These are phyloP conservation scores for Hypoxylon sp. DNA, from an alignment of 2,329 filamentous ascomycete species.

Conservation along the genomic window DNA sequence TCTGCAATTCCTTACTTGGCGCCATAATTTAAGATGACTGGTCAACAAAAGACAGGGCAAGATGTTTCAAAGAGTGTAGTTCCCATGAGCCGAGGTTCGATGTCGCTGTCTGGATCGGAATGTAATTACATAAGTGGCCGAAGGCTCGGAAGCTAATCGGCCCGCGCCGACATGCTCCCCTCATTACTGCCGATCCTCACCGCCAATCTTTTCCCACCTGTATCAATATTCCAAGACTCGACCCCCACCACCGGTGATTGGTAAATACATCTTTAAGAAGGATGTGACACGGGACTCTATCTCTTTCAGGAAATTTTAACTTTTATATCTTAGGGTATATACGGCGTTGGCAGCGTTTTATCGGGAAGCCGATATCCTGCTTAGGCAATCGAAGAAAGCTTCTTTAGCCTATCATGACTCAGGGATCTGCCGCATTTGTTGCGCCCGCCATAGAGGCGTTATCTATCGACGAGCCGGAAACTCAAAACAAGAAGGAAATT, in stretches of 20 bases:
- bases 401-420: constrained; percentile 44
- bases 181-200: constrained; percentile 15
- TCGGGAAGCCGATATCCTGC: not conserved
- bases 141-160: not conserved
- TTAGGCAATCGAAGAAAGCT: not conserved
- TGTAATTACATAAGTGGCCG: not conserved
- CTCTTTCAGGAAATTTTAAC: not conserved
- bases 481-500: constrained; percentile 33
- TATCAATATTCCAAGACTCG: not conserved
- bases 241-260: not conserved
- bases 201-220: constrained; percentile 8
- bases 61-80: not conserved
- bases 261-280: too few relatives aligned
- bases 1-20: constrained; percentile 65
- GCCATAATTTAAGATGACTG: constrained; percentile 51
- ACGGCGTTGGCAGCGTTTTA: not conserved
- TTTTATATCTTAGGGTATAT: not conserved
- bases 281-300: not conserved
- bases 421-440: constrained; percentile 22
- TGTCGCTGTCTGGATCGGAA: not conserved
- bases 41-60: not conserved
- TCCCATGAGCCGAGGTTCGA: constrained; percentile 14
- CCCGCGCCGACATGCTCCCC: not conserved
- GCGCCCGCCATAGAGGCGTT: constrained; percentile 40
- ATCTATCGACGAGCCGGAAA: constrained; percentile 26